A percentile compares a stretch with the other conserved stretches of the same genome.
phyloP scores from a whole-genome alignment of 345 rosid species.

The Populus deltoides region DNA sequence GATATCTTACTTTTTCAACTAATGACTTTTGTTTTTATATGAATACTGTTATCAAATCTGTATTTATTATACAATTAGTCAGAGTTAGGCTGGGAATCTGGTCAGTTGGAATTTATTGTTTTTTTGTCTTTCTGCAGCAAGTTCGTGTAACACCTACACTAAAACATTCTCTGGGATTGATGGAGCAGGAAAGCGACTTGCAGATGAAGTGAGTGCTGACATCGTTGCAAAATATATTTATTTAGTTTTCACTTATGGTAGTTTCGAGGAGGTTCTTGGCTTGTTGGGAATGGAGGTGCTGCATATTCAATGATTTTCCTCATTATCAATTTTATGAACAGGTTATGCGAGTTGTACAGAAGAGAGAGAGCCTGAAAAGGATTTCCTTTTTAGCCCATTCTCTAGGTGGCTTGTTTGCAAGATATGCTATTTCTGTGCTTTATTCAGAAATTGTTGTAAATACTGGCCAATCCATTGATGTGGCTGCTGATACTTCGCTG shows the following conservation, averaged over 20 bases:
- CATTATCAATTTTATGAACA: conserved; percentile 25
- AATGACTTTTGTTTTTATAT: background rate
- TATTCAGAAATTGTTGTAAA: conserved; percentile 42
- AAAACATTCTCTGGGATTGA: conserved; percentile 85
- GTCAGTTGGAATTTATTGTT: conserved; percentile 8
- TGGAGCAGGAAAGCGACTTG: conserved; percentile 93
- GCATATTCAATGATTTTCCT: conserved; percentile 3
- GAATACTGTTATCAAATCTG: background rate
- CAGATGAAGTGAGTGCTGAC: conserved; percentile 71
- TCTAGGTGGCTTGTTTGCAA: conserved; percentile 94
- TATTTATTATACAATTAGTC: background rate
- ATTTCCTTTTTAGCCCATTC: conserved; percentile 96
- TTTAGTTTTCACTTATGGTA: background rate
- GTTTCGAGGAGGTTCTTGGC: background rate
- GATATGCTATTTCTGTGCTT: conserved; percentile 78
- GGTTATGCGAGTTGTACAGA: conserved; percentile 72
- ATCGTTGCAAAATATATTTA: background rate
- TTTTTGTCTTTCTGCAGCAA: conserved; percentile 50
- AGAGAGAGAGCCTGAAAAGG: conserved; percentile 66
- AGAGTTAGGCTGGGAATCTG: background rate
- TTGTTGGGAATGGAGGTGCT: conserved; percentile 1
- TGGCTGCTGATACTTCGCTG: conserved; percentile 22
- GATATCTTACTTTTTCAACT: background rate
- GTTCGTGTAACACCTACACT: conserved; percentile 73
- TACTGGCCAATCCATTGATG: conserved; percentile 28